Conservation (phyloP, 345 rosid species). For the Aquilaria malaccensis region DNA sequence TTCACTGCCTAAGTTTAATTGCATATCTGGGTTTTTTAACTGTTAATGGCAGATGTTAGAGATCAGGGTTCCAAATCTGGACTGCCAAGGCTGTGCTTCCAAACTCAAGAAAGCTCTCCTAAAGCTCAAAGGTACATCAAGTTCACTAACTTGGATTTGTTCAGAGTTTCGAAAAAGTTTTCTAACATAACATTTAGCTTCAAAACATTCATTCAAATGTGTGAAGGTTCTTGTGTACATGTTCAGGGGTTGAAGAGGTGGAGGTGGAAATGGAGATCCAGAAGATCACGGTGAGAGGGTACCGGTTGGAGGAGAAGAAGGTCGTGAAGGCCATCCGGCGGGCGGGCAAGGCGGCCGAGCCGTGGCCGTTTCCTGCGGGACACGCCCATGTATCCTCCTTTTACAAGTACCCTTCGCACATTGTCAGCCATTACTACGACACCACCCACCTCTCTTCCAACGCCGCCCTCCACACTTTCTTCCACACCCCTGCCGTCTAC, state of each 20-base stretch:
- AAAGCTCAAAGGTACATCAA: slow-evolving; percentile 74
- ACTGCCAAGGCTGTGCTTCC: slow-evolving; percentile 89
- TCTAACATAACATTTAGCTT: not conserved
- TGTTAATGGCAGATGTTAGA: slow-evolving; percentile 50
- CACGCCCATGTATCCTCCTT: slow-evolving; percentile 68
- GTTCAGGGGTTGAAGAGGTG: slow-evolving; percentile 77
- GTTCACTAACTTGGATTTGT: not conserved
- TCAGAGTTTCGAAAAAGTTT: not conserved
- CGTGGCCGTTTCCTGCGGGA: slow-evolving; percentile 89
- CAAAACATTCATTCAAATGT: too few relatives aligned
- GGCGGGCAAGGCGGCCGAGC: slow-evolving; percentile 79
- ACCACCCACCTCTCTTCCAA: slow-evolving; percentile 33
- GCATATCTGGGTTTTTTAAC: too few relatives aligned
- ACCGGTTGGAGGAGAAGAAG: slow-evolving; percentile 58
- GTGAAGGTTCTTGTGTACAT: not conserved
- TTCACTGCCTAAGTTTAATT: too few relatives aligned
- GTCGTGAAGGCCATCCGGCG: slow-evolving; percentile 61
- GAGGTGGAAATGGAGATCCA: slow-evolving; percentile 82
- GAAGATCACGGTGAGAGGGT: slow-evolving; percentile 71
- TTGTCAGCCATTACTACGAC: slow-evolving; percentile 74
- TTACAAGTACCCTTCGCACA: slow-evolving; percentile 69
- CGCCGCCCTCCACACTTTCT: slow-evolving; percentile 52
- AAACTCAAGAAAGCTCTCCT: slow-evolving; percentile 75
- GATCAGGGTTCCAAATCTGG: slow-evolving; percentile 86
- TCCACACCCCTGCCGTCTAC: slow-evolving; percentile 73